phyloP scores from a whole-genome alignment of 495 filamentous ascomycete genomes.

The Hypoxylon crocopeplum region DNA sequence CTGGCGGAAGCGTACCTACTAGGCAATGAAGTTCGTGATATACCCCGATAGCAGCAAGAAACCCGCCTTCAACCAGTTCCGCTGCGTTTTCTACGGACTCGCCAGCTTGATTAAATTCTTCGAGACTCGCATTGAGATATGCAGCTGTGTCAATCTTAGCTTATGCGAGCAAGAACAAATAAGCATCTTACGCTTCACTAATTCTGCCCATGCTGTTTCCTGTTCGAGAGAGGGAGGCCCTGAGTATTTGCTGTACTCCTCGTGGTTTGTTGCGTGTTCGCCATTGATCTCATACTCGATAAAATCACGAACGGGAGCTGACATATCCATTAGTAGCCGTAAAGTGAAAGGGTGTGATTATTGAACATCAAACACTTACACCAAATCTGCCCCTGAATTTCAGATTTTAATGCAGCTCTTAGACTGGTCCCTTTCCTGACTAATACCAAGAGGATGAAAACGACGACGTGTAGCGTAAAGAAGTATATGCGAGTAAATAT shows the following conservation, averaged over 20 bases:
- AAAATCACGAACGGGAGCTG: no score
- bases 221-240: neutral
- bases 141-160: neutral
- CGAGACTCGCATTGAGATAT: constrained; percentile 13
- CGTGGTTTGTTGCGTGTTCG: neutral
- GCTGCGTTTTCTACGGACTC: constrained; percentile 10
- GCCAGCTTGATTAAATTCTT: constrained; percentile 13
- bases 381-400: no score
- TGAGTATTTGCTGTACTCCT: neutral
- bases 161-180: neutral
- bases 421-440: no score
- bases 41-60: constrained; percentile 20
- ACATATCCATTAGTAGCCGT: no score
- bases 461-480: no score
- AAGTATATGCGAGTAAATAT: no score
- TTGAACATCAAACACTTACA: no score
- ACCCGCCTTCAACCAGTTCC: constrained; percentile 15
- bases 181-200: no score
- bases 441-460: no score
- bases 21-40: constrained; percentile 36
- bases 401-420: no score
- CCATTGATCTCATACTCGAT: neutral
- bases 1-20: neutral
- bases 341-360: no score
- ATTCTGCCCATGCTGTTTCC: neutral